Conservation (phyloP, 768 basidiomycete genomes). For the Boletellus emodensis region DNA sequence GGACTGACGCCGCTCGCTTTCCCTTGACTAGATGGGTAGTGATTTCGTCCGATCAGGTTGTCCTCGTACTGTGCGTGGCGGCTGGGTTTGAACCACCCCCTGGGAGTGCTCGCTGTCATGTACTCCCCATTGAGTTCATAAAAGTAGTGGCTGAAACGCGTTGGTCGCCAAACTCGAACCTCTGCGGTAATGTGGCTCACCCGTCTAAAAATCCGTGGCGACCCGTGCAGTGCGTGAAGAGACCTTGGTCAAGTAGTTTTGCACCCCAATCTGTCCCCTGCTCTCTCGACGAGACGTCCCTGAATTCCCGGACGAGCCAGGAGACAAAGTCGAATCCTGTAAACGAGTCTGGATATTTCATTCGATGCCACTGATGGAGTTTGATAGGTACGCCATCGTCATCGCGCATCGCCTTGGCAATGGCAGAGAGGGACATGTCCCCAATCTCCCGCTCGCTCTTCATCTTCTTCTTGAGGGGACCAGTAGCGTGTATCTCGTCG, state of each 20-base stretch:
- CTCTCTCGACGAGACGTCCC: constrained; percentile 78
- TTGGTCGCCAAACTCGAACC: constrained; percentile 3
- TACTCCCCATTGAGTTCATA: constrained; percentile 81
- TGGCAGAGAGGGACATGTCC: constrained; percentile 56
- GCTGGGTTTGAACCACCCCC: constrained; percentile 60
- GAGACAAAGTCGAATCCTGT: constrained; percentile 86
- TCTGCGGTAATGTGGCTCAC: constrained; percentile 39
- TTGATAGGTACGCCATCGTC: constrained; percentile 83
- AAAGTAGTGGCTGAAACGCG: constrained; percentile 68
- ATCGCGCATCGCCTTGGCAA: constrained; percentile 83
- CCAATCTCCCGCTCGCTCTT: constrained; percentile 71
- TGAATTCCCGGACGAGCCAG: constrained; percentile 90
- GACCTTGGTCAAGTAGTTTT: constrained; percentile 71
- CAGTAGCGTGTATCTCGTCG: constrained; percentile 72
- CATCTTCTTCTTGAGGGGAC: constrained; percentile 75
- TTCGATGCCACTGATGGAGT: constrained; percentile 78
- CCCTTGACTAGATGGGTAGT: constrained; percentile 36
- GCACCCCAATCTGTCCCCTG: constrained; percentile 79
- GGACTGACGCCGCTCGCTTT: constrained; percentile 37
- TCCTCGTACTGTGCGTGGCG: constrained; percentile 46
- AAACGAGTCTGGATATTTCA: constrained; percentile 75
- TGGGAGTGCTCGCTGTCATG: constrained; percentile 57
- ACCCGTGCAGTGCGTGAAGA: constrained; percentile 80
- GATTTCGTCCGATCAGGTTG: constrained; percentile 29
- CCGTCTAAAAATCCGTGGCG: constrained; percentile 85